Conservation (phyloP, 768 basidiomycete genomes). For the Pulveroboletus sp. region DNA sequence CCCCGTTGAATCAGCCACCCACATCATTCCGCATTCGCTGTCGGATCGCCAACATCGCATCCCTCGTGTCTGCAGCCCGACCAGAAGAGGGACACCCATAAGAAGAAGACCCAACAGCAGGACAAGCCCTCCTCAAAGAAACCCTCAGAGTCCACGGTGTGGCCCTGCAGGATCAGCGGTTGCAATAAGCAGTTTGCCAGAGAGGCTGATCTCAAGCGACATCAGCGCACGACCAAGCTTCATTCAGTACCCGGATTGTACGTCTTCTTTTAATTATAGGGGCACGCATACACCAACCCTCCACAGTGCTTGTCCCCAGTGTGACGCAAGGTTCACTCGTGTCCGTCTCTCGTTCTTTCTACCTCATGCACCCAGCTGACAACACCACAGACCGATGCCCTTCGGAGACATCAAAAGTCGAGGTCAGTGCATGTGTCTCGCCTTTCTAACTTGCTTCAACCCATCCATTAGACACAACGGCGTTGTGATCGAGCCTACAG, state of each 20-base stretch:
- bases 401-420: slow-evolving; percentile 76
- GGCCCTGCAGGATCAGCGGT: slow-evolving; percentile 79
- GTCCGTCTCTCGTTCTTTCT: slow-evolving; percentile 38
- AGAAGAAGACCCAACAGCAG: slow-evolving; percentile 32
- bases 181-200: slow-evolving; percentile 80
- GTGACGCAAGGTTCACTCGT: slow-evolving; percentile 75
- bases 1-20: slow-evolving; percentile 22
- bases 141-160: slow-evolving; percentile 46
- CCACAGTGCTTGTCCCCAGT: slow-evolving; percentile 67
- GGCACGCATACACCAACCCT: slow-evolving; percentile 14
- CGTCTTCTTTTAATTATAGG: slow-evolving; percentile 24
- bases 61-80: slow-evolving; percentile 27
- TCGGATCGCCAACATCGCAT: slow-evolving; percentile 7
- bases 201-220: slow-evolving; percentile 77
- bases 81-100: slow-evolving; percentile 39
- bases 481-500: slow-evolving; percentile 52
- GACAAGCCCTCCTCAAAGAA: slow-evolving; percentile 54
- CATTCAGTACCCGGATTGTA: slow-evolving; percentile 75
- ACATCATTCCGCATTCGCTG: not conserved
- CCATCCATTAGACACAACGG: slow-evolving; percentile 51
- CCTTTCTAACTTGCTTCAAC: slow-evolving; percentile 1
- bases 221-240: slow-evolving; percentile 73
- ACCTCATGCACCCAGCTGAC: slow-evolving; percentile 16
- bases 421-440: slow-evolving; percentile 40
- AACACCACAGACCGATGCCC: slow-evolving; percentile 61